Base-by-base conservation (phyloP, 108 stramenopile genomes). In the Fragilaria crotonensis region DNA sequence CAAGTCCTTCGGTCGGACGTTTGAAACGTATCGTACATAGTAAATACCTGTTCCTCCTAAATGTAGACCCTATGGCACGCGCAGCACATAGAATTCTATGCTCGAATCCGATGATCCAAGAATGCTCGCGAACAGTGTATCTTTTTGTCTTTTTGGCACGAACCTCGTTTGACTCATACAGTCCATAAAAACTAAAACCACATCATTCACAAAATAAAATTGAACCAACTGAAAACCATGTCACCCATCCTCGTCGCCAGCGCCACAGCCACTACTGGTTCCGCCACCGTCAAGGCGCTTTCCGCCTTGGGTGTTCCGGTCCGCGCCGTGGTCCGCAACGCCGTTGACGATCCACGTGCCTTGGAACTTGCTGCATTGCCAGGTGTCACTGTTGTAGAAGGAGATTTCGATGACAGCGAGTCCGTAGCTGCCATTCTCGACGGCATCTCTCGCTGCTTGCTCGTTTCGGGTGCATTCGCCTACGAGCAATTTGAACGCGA, bases 401-500 rank as follows among this genome's bases (percentile, higher is more conserved):
- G 21, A 7, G n/a, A 51, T n/a, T 51, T 51, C n/a, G 49, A 51
- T n/a, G 49, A 51, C 23, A 7, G 5, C 14, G n/a, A 7, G 9
- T 23, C 21, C n/a, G n/a, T 51, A 20, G 23, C 19, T 9, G 7
- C 49, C n/a, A 19, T 51, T 20, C n/a, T 51, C 5, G n/a, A 51
- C 7, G 49, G 49, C 5, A 51, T 51, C n/a, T 23, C 19, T 20
- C 49, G 49, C n/a, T 20, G 21, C 21, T 51, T 51, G n/a, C n/a
- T 51, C 14, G 49, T 51, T 7, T 23, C 49, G 9, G n/a, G 49
- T 51, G 49, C 49, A 20, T 51, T 51, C n/a, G 49, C n/a, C 14
- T 51, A 51, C n/a, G 49, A 51, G n/a, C 49, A 51, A 23, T 51
- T 51, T 23, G 49, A 51, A 51, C 49, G 49, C 5, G 49, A 51